Evolutionary conservation across 257 asterid genomes (phyloP).

Genomic region (Ajuga chamaepitys): DNA sequence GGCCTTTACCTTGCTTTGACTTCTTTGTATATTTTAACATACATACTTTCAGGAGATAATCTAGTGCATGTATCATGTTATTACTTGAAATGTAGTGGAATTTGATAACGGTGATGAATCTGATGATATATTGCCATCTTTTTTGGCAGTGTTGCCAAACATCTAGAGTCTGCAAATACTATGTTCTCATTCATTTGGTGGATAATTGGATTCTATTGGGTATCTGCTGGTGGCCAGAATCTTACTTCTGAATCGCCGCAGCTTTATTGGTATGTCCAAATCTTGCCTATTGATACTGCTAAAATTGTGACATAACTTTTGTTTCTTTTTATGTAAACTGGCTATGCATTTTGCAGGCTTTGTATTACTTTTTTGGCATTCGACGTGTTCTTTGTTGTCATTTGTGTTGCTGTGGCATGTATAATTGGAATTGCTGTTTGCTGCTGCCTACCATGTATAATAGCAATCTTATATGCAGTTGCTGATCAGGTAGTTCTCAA

Average conservation of each 20-base stretch:
- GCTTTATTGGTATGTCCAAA: constrained; percentile 75
- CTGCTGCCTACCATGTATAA: constrained; percentile 97
- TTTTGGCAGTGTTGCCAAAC: constrained; percentile 57
- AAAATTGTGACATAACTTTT: background rate
- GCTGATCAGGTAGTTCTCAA: constrained; percentile 75
- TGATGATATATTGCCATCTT: constrained; percentile 6
- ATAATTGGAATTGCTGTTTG: constrained; percentile 94
- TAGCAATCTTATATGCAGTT: constrained; percentile 89
- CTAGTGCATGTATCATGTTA: background rate
- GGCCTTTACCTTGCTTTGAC: background rate
- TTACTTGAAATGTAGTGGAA: background rate
- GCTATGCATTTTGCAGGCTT: constrained; percentile 57
- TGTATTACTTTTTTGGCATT: constrained; percentile 95
- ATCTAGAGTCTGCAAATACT: constrained; percentile 88
- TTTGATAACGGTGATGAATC: background rate
- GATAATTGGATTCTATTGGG: constrained; percentile 97
- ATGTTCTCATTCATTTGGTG: constrained; percentile 99
- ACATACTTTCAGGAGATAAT: constrained; percentile 1
- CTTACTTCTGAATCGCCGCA: constrained; percentile 68
- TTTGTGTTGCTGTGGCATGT: constrained; percentile 94
- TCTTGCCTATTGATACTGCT: constrained; percentile 10
- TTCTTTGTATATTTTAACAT: background rate
- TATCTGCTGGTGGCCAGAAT: constrained; percentile 68
- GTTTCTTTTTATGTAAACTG: background rate
- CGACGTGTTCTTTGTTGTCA: constrained; percentile 94